A percentile compares a stretch with the other conserved stretches of the same genome.
Conservation (phyloP, 2,329 filamentous ascomycete genomes). For the Fusarium sp. region DNA sequence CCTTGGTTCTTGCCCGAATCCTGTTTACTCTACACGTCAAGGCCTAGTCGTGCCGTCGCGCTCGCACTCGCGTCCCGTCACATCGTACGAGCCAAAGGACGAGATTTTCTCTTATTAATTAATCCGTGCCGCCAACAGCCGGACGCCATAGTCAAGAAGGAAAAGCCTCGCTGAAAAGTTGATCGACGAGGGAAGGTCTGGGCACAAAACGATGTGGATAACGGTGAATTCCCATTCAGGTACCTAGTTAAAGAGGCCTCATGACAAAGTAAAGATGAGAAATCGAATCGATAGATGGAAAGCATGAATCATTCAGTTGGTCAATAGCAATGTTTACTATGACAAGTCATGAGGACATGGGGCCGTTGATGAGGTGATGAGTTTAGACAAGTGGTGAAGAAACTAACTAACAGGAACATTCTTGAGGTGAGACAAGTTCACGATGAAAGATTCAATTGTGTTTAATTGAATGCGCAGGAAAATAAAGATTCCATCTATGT, state of each 20-base stretch:
- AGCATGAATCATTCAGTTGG: background rate
- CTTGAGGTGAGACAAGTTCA: slow-evolving; percentile 33
- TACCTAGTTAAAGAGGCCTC: background rate
- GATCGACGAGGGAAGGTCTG: background rate
- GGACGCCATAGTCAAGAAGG: background rate
- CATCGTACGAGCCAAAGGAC: slow-evolving; percentile 2
- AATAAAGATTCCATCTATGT: background rate
- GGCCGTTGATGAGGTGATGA: slow-evolving; percentile 15
- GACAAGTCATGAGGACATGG: background rate
- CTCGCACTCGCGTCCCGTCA: background rate
- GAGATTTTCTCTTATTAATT: background rate
- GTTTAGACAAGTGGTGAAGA: slow-evolving; percentile 1
- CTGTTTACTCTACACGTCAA: background rate
- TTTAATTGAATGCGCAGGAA: slow-evolving; percentile 17
- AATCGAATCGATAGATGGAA: background rate
- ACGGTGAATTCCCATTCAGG: background rate
- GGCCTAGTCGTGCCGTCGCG: background rate
- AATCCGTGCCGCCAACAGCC: slow-evolving; percentile 8
- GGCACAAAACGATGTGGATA: slow-evolving; percentile 5
- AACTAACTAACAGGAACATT: slow-evolving; percentile 15
- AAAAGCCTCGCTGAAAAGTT: background rate
- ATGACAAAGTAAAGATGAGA: background rate
- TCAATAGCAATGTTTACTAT: slow-evolving; percentile 13
- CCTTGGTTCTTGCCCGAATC: background rate
- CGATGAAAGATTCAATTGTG: slow-evolving; percentile 5